Evolutionary conservation across 805 yeast genomes (phyloP), one percentile per base, ranked within the genome.

Genomic region (Sugiyamaella marilandica): DNA sequence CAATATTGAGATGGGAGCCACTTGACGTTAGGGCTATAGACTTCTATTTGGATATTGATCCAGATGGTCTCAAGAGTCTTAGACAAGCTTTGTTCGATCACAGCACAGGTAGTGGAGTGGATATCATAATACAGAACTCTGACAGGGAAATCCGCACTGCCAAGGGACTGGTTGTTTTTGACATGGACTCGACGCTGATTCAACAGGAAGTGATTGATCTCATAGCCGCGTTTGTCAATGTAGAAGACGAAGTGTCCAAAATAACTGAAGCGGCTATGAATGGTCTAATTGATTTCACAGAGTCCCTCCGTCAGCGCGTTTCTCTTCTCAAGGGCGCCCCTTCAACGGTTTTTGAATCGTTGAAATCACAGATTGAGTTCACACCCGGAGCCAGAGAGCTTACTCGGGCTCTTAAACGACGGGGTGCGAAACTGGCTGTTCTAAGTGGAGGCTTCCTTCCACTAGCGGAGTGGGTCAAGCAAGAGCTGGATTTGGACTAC

Each of bases 241-340:
- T 94, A 33, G 97, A 94, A 64, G 82, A 77, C 5, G 75, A 88
- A 66, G 99, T 94, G 5, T 86, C 92, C 4, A 85, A 77, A 31
- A 91, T 94, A 61, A 94, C 99, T 1, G 88, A 85, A 37, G 77
- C 88, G 24, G 98, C 99, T 18, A 94, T 94, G 99, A 91, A 92
- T 62, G 97, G 97, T 26, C 96, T 92, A 65, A 73, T 94, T 16
- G 98, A 94, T 66, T 94, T 94, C 74, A 82, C 80, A 56, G 87
- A 86, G 59, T 87, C 96, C 0, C 73, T 94, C 46, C 74, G 74
- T 1, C 81, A 81, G 65, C 79, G 99, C 52, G 97, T 89, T 8
- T 69, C 72, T 18, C 74, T 94, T n/a, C 75, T 94, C 56, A 82
- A 82, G 65, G 99, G 99, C 2, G 84, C 92, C 24, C 81, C 85